Evolutionary conservation across 768 basidiomycete genomes (phyloP).

Genomic region (Auriscalpium vulgare): DNA sequence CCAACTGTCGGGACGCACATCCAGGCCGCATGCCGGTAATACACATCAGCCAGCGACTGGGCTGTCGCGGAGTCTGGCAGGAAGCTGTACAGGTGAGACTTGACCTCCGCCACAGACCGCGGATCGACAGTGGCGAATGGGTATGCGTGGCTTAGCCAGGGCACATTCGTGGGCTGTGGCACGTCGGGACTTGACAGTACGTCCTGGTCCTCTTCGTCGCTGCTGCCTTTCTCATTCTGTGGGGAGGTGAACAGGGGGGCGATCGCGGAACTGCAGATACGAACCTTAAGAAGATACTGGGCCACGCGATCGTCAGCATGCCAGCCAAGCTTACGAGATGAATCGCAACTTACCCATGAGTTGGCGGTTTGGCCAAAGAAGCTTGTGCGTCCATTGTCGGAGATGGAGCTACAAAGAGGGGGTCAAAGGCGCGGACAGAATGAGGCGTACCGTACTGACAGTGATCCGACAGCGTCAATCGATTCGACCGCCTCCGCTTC

Average conservation of each 20-base stretch:
- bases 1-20: conserved; percentile 37
- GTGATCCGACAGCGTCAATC: conserved; percentile 56
- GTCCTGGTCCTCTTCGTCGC: conserved; percentile 41
- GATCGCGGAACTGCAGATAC: conserved; percentile 13
- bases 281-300: conserved; percentile 61
- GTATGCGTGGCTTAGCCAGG: conserved; percentile 55
- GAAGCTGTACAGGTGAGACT: conserved; percentile 35
- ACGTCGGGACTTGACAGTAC: conserved; percentile 27
- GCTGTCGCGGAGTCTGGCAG: conserved; percentile 34
- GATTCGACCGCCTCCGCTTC: conserved; percentile 44
- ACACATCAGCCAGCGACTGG: conserved; percentile 37
- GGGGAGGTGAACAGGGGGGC: conserved; percentile 8
- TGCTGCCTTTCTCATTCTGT: conserved; percentile 52
- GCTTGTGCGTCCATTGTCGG: conserved; percentile 51
- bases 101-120: conserved; percentile 36
- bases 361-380: conserved; percentile 63
- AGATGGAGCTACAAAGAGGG: conserved; percentile 42
- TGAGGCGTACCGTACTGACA: conserved; percentile 29
- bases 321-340: background rate
- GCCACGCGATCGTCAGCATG: conserved; percentile 3
- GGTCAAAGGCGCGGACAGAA: conserved; percentile 13
- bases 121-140: conserved; percentile 39
- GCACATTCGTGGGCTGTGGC: conserved; percentile 41
- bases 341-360: conserved; percentile 46
- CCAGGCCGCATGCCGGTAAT: conserved; percentile 65